Conservation (phyloP, 2,329 filamentous ascomycete genomes). For the Chrysoporthe austroafricana region DNA sequence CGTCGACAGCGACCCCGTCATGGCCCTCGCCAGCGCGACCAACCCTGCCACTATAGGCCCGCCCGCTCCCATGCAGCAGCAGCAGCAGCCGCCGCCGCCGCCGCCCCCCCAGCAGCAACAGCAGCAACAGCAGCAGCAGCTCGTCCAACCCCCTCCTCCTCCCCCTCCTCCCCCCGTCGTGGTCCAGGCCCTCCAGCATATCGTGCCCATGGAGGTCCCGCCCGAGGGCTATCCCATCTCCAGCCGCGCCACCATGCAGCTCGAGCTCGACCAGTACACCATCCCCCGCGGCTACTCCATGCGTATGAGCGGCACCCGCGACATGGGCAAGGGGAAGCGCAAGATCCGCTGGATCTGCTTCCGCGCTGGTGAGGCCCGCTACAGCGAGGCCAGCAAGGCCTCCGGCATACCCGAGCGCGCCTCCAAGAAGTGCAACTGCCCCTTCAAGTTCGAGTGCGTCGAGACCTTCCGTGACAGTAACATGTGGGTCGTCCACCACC, state of each 20-base stretch:
- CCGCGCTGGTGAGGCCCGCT: slow-evolving; percentile 42
- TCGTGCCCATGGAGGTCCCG: slow-evolving; percentile 36
- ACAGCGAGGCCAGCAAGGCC: slow-evolving; percentile 35
- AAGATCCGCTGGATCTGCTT: slow-evolving; percentile 45
- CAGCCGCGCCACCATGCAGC: slow-evolving; percentile 40
- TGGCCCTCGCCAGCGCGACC: slow-evolving; percentile 28
- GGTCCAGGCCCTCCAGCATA: slow-evolving; percentile 20
- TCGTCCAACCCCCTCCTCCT: slow-evolving; percentile 7
- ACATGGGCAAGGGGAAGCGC: slow-evolving; percentile 39
- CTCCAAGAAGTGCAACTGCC: slow-evolving; percentile 43
- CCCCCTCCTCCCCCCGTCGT: slow-evolving; percentile 10
- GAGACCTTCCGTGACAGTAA: slow-evolving; percentile 40
- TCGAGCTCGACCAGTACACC: slow-evolving; percentile 42
- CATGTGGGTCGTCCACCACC: slow-evolving; percentile 43
- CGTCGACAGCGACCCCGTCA: slow-evolving; percentile 28
- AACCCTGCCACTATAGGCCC: slow-evolving; percentile 23
- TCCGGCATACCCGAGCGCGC: slow-evolving; percentile 40
- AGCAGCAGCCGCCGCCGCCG: slow-evolving; percentile 15
- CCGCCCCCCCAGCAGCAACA: slow-evolving; percentile 17
- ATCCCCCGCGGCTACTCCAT: slow-evolving; percentile 44
- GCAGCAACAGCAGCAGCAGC: slow-evolving; percentile 16
- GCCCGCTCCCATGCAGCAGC: slow-evolving; percentile 21
- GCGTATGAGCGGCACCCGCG: slow-evolving; percentile 44
- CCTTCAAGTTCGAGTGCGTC: slow-evolving; percentile 43
- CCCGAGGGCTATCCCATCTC: slow-evolving; percentile 40